Evolutionary conservation across 345 rosid species (phyloP).

Genomic region (Lumnitzera racemosa): DNA sequence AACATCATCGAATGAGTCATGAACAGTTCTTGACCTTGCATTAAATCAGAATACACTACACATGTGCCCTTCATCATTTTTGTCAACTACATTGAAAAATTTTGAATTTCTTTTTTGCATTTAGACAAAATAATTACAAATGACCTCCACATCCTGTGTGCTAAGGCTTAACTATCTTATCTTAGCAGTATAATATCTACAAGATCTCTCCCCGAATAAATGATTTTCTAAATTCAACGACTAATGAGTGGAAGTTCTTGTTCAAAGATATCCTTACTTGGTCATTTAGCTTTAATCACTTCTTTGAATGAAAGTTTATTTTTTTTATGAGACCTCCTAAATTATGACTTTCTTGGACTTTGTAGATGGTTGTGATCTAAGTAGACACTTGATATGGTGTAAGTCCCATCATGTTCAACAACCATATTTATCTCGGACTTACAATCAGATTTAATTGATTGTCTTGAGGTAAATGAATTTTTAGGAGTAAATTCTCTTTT

Average conservation of each 20-base stretch:
- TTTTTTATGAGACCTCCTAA: background rate
- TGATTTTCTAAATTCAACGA: constrained; percentile 23
- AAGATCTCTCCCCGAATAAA: constrained; percentile 19
- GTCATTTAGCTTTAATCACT: constrained; percentile 5
- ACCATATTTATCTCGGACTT: constrained; percentile 12
- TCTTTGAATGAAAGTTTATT: constrained; percentile 4
- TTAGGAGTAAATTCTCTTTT: background rate
- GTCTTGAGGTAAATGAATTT: background rate
- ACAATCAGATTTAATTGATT: constrained; percentile 7
- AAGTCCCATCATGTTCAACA: constrained; percentile 6
- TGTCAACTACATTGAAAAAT: constrained; percentile 44
- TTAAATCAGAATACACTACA: constrained; percentile 41
- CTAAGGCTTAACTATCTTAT: constrained; percentile 35
- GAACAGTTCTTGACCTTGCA: constrained; percentile 35
- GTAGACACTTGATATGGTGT: constrained; percentile 1
- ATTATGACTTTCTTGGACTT: constrained; percentile 2
- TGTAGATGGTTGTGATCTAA: constrained; percentile 15
- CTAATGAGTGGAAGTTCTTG: constrained; percentile 4
- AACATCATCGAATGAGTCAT: constrained; percentile 34
- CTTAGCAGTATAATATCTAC: constrained; percentile 7
- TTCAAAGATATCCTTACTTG: background rate
- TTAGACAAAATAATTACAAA: constrained; percentile 32
- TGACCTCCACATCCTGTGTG: constrained; percentile 37
- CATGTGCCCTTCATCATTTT: constrained; percentile 39
- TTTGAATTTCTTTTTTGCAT: constrained; percentile 38